These are phyloP conservation scores for Termitomyces heimii DNA, from an alignment of 768 basidiomycete genomes.

Conservation along the genomic window DNA sequence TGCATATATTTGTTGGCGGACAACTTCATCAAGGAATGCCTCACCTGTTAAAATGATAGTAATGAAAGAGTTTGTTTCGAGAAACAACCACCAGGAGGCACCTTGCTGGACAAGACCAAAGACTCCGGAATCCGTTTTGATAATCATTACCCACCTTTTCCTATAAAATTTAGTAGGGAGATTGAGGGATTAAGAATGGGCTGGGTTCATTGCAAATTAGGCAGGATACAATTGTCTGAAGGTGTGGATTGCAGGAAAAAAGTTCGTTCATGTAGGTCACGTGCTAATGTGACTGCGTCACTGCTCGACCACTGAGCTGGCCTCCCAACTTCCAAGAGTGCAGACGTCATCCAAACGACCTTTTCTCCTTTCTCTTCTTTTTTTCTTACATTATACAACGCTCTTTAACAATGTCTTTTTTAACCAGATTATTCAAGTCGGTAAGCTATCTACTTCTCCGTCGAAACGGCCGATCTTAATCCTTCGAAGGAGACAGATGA, in stretches of 20 bases:
- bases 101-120: background rate
- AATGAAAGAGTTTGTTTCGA: too few species aligned
- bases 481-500: conserved; percentile 47
- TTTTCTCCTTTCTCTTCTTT: background rate
- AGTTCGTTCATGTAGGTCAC: conserved; percentile 2
- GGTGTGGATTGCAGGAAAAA: too few species aligned
- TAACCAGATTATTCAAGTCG: conserved; percentile 9
- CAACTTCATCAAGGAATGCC: background rate
- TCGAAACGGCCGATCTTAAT: background rate
- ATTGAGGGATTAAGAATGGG: too few species aligned
- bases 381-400: background rate
- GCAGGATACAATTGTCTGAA: too few species aligned
- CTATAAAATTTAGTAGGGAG: too few species aligned
- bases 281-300: conserved; percentile 9
- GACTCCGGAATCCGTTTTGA: background rate
- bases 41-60: background rate
- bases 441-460: background rate
- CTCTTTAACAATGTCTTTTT: conserved; percentile 14
- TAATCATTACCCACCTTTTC: background rate
- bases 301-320: conserved; percentile 5
- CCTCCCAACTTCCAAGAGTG: background rate
- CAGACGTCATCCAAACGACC: background rate
- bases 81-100: background rate
- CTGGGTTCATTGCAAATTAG: too few species aligned
- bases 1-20: background rate